Conservation (phyloP, 768 basidiomycete species). For the Cystofilobasidium bisporidii region DNA sequence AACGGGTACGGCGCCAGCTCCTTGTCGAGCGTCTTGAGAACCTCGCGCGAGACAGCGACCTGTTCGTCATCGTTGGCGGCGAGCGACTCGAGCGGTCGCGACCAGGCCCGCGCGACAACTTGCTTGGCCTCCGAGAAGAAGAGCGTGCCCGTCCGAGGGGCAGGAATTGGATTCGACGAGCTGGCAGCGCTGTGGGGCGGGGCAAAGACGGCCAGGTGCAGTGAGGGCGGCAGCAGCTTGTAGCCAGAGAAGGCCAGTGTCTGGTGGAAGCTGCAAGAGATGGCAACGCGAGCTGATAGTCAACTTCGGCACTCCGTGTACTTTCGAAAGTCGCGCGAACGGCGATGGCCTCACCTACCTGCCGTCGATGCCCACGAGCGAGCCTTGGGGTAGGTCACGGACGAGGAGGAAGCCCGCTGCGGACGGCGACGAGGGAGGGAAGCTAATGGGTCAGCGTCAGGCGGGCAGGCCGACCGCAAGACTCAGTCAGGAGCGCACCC, state of each 20-base stretch:
- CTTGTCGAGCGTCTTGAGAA: constrained; percentile 20
- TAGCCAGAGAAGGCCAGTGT: constrained; percentile 18
- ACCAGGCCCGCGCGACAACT: constrained; percentile 9
- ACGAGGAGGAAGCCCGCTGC: constrained; percentile 21
- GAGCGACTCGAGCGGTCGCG: neutral
- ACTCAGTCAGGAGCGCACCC: neutral
- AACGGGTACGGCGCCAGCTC: constrained; percentile 26
- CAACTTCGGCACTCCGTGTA: neutral
- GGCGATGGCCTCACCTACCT: constrained; percentile 15
- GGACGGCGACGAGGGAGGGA: neutral
- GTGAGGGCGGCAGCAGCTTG: constrained; percentile 20
- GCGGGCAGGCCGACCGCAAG: neutral
- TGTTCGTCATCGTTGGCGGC: too few relatives aligned
- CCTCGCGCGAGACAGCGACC: neutral
- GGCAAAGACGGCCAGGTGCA: constrained; percentile 16
- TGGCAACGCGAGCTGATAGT: neutral
- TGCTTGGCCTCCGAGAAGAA: constrained; percentile 17
- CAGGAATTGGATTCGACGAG: neutral
- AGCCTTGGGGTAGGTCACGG: constrained; percentile 15
- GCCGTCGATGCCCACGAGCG: constrained; percentile 22
- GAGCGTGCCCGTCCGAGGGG: constrained; percentile 12
- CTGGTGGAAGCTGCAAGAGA: neutral
- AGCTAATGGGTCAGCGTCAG: neutral
- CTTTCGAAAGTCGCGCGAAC: too few relatives aligned
- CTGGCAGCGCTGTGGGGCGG: constrained; percentile 1